Evolutionary conservation across 208 protist genomes (phyloP), one percentile per base, ranked within the genome.

Genomic region (Plasmodiophora brassicae): DNA sequence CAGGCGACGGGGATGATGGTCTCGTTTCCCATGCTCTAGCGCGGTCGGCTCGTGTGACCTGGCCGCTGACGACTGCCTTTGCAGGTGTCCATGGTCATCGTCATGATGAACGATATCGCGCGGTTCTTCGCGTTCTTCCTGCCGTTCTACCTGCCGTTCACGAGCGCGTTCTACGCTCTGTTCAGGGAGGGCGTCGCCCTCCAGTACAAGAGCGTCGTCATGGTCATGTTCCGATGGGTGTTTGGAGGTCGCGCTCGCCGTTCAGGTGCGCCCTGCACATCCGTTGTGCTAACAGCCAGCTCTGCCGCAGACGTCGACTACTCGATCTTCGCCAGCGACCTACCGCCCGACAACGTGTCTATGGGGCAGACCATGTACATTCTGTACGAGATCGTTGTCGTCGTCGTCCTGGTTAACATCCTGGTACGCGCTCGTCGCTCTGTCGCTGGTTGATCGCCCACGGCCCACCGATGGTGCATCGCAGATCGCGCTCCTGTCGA

Each of bases 101-200:
- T n/a, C n/a, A n/a, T n/a, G n/a, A n/a, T 25, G 41, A 78, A 78
- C n/a, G 10, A 8, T 38, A 32, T 38, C n/a, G 41, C 32, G 65
- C 65, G 65, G n/a, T 78, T 78, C 65, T 36, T 78, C 14, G 65
- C n/a, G 65, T 78, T 78, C 65, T 78, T 78, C n/a, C 65, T 78
- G 14, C 5, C 65, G 14, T 78, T 78, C n/a, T 78, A 36, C 65
- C 65, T 78, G 5, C 65, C 65, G 65, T 78, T 78, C n/a, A 32
- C 65, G 32, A 78, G n/a, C 65, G 65, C 65, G 14, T 78, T 44
- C 41, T 78, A 38, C n/a, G 32, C 41, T 5, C 65, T 78, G n/a
- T 78, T 78, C n/a, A 5, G n/a, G n/a, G 65, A 78, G 41, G 65
- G 65, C 20, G 20, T 36, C n/a, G 20, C 5, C 14, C 32, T 78